Base-by-base conservation (phyloP, 768 basidiomycete species). In the Leccinum arenicola region DNA sequence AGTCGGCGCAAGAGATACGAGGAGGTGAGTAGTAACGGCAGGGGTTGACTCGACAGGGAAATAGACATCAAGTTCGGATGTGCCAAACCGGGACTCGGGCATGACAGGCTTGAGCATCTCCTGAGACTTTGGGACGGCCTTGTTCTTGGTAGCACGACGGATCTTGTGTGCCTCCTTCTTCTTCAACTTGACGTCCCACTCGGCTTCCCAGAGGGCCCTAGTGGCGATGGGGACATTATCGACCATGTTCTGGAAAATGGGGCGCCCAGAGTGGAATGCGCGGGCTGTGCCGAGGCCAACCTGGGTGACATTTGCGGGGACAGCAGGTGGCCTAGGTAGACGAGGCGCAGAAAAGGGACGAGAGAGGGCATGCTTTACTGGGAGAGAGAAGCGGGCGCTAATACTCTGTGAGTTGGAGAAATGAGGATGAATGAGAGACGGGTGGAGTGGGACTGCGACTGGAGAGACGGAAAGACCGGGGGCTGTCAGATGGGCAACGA, bases 221-320 rank as follows among this genome's bases (percentile, higher is more conserved):
- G 82, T 82, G 1, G 84, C 80, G n/a, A 95, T 74, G 7, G 93
- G 92, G 1, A 91, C 85, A 66, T 92, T 92, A 69, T 92, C 83
- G 2, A 84, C 84, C 45, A 95, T 71, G 68, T 89, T 86, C 70
- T 91, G 86, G 77, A 93, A 93, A 48, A 93, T 80, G 3, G 89
- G 88, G 3, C 87, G 84, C 11, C 79, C 81, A 3, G 85, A 82
- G 23, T 85, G 85, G 71, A 94, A 95, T 66, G 85, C 89, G 38
- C 92, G 78, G 0, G 87, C 89, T 0, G 83, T 81, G 38, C 89
- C 89, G 3, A 95, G 77, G 5, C 93, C 93, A 21, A 94, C 82
- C 61, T 91, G 86, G 0, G 82, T 72, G 29, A 88, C 73, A 51
- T 74, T 74, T 19, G 82, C 72, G 8, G 84, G 83, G 15, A 82